Base-by-base conservation (phyloP, 805 yeast genomes). In the Candida nanaspora region DNA sequence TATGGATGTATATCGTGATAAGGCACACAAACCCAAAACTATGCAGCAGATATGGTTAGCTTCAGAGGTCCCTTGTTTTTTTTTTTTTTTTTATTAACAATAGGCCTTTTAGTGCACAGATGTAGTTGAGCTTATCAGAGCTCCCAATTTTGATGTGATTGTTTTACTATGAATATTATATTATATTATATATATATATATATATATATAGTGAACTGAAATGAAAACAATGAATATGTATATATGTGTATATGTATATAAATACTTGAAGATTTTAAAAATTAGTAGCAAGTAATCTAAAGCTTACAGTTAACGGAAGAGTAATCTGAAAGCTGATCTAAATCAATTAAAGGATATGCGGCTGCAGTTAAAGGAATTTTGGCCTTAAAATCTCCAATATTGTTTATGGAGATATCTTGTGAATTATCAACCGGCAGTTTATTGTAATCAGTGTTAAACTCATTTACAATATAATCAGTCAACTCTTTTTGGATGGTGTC, bases 381-480 rank as follows among this genome's bases (percentile, higher is more conserved):
- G 16, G 76, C 59, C 57, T 82, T 82, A 69, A 86, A 84, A 22
- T 61, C 67, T 2, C 75, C 78, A 21, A 72, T 57, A 45, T 68
- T 63, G 1, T 56, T 54, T 44, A 80, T 67, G 13, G 60, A 39
- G 31, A 58, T 55, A 9, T 84, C 86, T 2, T 65, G 61, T 6
- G 46, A 42, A n/a, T 40, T 31, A 5, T 33, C 43, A 19, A 44
- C 20, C 21, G 46, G 10, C 4, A 41, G 10, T 14, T 35, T 33
- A 3, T 42, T 33, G 29, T 47, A 49, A 19, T 48, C 48, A 7
- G 41, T 42, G 2, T 39, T 34, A 15, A 52, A 35, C 35, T 48
- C 53, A 14, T 38, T 39, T 6, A 46, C 18, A 4, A 53, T 39
- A 25, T 46, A 42, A 1, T 36, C 39, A 9, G 42, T 32, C n/a